These are phyloP conservation scores for Lactarius deliciosus DNA, from an alignment of 768 basidiomycete species.

Conservation along the genomic window DNA sequence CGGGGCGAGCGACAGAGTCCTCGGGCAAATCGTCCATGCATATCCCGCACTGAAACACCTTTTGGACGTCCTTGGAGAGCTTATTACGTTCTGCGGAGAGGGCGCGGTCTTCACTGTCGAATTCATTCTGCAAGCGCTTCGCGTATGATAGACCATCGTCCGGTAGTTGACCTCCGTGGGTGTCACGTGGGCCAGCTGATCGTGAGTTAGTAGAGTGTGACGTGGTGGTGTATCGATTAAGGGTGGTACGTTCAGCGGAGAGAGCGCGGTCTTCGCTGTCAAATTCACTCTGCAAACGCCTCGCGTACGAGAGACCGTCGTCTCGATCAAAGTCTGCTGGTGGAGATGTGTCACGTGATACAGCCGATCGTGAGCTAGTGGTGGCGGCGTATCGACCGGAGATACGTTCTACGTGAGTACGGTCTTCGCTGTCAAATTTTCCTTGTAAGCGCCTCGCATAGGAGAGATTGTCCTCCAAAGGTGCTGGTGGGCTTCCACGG, in stretches of 20 bases:
- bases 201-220: neutral
- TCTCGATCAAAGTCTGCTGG: constrained; percentile 23
- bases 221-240: neutral
- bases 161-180: neutral
- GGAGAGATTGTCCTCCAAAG: constrained; percentile 26
- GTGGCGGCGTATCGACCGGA: neutral
- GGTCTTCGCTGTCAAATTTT: constrained; percentile 44
- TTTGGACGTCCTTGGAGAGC: constrained; percentile 36
- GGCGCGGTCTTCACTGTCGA: constrained; percentile 42
- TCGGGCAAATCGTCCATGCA: constrained; percentile 52
- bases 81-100: constrained; percentile 40
- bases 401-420: constrained; percentile 38
- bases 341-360: neutral
- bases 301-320: constrained; percentile 32
- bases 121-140: constrained; percentile 38
- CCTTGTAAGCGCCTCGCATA: constrained; percentile 39
- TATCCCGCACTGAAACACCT: constrained; percentile 51
- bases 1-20: constrained; percentile 44
- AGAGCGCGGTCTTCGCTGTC: constrained; percentile 45
- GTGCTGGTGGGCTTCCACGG: neutral
- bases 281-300: constrained; percentile 39
- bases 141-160: constrained; percentile 32
- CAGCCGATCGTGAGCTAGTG: neutral
- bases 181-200: neutral
- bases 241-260: constrained; percentile 34